Evolutionary conservation across 768 basidiomycete species (phyloP).

Genomic region (Tricholoma terreum): DNA sequence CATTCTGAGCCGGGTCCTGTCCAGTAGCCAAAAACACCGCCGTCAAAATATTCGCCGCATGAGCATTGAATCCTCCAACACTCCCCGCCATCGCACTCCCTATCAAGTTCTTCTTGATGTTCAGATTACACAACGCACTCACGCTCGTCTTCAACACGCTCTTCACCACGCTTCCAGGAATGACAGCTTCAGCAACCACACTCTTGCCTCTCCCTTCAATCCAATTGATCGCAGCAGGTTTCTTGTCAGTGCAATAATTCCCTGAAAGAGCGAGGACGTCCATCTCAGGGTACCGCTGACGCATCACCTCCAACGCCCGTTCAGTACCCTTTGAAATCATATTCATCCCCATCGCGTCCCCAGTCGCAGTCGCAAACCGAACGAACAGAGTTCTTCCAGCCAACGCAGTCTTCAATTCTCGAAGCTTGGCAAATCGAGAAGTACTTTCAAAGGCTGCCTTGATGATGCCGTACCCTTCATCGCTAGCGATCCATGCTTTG

Average conservation of each 20-base stretch:
- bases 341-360: constrained; percentile 99
- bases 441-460: constrained; percentile 92
- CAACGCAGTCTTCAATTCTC: constrained; percentile 81
- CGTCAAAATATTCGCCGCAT: constrained; percentile 96
- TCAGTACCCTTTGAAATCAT: constrained; percentile 99
- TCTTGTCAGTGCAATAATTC: constrained; percentile 99
- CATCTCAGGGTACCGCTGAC: constrained; percentile 86
- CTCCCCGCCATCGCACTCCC: constrained; percentile 98
- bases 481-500: constrained; percentile 81
- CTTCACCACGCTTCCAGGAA: constrained; percentile 87
- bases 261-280: constrained; percentile 86
- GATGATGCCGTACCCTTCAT: constrained; percentile 72
- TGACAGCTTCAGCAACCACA: constrained; percentile 91
- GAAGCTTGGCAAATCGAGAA: constrained; percentile 86
- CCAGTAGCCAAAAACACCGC: constrained; percentile 95
- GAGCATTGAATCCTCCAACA: constrained; percentile 98
- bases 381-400: constrained; percentile 94
- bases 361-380: constrained; percentile 90
- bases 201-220: constrained; percentile 98
- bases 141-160: constrained; percentile 95
- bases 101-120: constrained; percentile 95
- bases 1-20: constrained; percentile 98
- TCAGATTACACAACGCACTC: constrained; percentile 82
- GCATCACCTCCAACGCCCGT: constrained; percentile 82
- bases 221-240: constrained; percentile 99